Base-by-base conservation (phyloP, 2,329 filamentous ascomycete genomes). In the Claviceps digitariae region DNA sequence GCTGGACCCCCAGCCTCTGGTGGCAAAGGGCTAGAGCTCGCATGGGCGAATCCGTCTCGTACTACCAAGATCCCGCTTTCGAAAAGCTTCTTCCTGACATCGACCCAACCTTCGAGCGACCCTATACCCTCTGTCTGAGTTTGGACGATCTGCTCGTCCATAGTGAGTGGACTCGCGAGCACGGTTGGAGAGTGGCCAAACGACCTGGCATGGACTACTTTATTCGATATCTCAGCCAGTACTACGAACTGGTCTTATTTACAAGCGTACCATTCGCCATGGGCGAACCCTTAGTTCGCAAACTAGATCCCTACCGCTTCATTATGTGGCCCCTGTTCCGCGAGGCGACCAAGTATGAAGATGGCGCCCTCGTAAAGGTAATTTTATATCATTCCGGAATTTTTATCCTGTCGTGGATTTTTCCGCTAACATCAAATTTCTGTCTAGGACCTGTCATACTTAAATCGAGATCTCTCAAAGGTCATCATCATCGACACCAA, bases 181-280 rank as follows among this genome's bases (percentile, higher is more conserved):
- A 96, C 65, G 93, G 93, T 55, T 98, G 93, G 90, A 83, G 91
- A 60, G 79, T 94, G 57, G 93, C 93, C 29, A 98, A 98, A 74
- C 82, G 93, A 50, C 93, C 93, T 38, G 93, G 93, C 47, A 81
- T 94, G 57, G 93, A 98, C 72, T 98, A 98, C 74, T 98, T 98
- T 74, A 74, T 98, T 58, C 87, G 88, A 64, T 98, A 98, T 69
- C 79, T 98, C 49, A 91, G 87, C 70, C 90, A 96, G 69, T 97
- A 98, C 77, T 98, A 96, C 66, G 93, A 98, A 69, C 77, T 98
- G 52, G 93, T 97, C 51, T 82, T 98, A 58, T 98, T 97, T 73
- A 98, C 93, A 34, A 87, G 81, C 41, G 84, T 93, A 48, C 90
- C 91, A 0, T 88, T 83, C 63, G 83, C 82, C 64, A 86, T 88